A percentile compares a stretch with the other conserved stretches of the same genome.
phyloP scores from a whole-genome alignment of 306 rosid species.

The Rosa rugosa region DNA sequence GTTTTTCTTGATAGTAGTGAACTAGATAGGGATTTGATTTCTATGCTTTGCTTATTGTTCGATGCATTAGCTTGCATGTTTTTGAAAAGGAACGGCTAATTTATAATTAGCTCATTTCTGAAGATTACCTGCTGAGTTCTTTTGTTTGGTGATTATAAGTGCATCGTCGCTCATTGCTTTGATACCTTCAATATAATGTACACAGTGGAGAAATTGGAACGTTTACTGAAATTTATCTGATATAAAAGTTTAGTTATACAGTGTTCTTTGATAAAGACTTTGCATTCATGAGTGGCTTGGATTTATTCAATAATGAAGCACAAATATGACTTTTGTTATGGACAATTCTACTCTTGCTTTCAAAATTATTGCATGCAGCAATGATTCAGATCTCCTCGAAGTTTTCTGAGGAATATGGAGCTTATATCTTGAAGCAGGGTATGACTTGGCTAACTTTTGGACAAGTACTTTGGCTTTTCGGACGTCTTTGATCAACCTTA shows the following conservation, averaged over 20 bases:
- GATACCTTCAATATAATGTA: neutral
- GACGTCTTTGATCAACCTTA: neutral
- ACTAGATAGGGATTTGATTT: neutral
- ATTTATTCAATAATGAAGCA: neutral
- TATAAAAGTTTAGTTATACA: neutral
- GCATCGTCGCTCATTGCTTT: neutral
- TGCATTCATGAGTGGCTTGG: neutral
- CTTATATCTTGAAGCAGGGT: too few relatives aligned
- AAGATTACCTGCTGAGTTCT: neutral
- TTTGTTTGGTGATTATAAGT: neutral
- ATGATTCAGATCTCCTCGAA: too few relatives aligned
- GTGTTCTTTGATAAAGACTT: too few relatives aligned
- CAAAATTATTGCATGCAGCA: too few relatives aligned
- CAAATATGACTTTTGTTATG: neutral
- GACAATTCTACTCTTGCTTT: neutral
- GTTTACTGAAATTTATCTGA: neutral
- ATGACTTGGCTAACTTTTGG: neutral
- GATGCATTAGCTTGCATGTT: neutral
- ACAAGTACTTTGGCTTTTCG: neutral
- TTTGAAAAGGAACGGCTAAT: neutral
- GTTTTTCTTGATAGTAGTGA: neutral
- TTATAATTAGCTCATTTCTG: neutral
- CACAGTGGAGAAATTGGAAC: neutral
- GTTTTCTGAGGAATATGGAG: neutral
- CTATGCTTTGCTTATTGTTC: neutral